These are phyloP conservation scores for Aspergillus ochraceoroseus DNA, from an alignment of 2,329 filamentous ascomycete genomes.

Conservation along the genomic window DNA sequence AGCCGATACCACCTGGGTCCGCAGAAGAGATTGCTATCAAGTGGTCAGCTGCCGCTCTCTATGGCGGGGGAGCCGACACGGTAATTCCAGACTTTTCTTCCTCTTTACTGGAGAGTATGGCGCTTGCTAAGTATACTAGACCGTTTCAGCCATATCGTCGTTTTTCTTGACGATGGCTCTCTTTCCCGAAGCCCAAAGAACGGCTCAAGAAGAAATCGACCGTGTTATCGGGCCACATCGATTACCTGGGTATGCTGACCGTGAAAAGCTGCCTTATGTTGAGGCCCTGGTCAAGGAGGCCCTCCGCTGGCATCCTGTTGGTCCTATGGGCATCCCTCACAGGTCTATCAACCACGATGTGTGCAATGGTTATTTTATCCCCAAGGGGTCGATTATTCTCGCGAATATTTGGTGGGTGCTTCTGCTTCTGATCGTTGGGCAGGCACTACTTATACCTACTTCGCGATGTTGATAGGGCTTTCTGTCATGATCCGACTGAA, in stretches of 20 bases:
- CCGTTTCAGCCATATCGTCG: slow-evolving; percentile 15
- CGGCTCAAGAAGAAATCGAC: slow-evolving; percentile 46
- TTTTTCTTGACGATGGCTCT: slow-evolving; percentile 22
- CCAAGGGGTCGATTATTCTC: slow-evolving; percentile 37
- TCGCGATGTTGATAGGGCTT: slow-evolving; percentile 1
- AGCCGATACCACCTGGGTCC: slow-evolving; percentile 21
- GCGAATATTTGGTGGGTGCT: slow-evolving; percentile 35
- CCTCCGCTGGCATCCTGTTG: slow-evolving; percentile 36
- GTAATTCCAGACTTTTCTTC: slow-evolving; percentile 15
- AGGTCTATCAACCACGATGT: slow-evolving; percentile 24
- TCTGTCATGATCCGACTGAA: slow-evolving; percentile 6
- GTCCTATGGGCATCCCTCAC: slow-evolving; percentile 33
- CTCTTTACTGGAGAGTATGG: neutral
- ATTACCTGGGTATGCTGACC: slow-evolving; percentile 39
- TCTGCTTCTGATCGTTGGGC: no score
- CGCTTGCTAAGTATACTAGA: slow-evolving; percentile 2
- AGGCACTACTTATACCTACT: no score
- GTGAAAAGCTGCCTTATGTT: slow-evolving; percentile 35
- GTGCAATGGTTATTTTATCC: slow-evolving; percentile 27
- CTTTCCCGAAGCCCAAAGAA: slow-evolving; percentile 49
- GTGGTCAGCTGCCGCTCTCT: slow-evolving; percentile 39
- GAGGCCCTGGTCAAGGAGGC: slow-evolving; percentile 39
- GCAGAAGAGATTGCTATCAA: slow-evolving; percentile 31
- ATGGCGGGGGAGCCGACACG: slow-evolving; percentile 43
- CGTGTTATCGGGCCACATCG: slow-evolving; percentile 32